Evolutionary conservation across 2,329 filamentous ascomycete genomes (phyloP), one percentile per base, ranked within the genome.

Genomic region (Cytospora mali): DNA sequence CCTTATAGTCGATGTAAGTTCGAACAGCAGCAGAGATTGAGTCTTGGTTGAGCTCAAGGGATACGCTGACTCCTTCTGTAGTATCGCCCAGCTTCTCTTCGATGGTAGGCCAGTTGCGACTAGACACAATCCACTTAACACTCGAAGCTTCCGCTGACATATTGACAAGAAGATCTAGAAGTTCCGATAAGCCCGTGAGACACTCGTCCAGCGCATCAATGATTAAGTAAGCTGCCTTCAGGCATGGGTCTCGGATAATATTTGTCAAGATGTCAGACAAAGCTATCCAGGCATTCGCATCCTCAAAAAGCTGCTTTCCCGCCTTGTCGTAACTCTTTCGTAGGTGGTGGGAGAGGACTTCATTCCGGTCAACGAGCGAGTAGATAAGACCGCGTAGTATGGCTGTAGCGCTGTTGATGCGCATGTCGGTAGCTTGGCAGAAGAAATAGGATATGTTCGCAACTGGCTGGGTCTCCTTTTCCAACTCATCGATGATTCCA

Each of bases 191-290:
- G 39, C 67, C 72, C 10, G 28, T 63, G 39, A 51, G 65, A 64
- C 80, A 83, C 66, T 84, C 79, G 62, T 84, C 79, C 0, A 84
- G 75, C 2, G 76, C 79, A 68, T 83, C 78, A 33, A 84, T 70
- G 2, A 83, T 64, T 4, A 83, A 50, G 64, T 75, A 76, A 0
- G 71, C 72, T 0, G 3, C 68, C 6, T 66, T 35, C 14, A 77
- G 59, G 11, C 33, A 66, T 0, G 69, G 65, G 58, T 80, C 76
- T 50, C 72, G 29, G 1, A 84, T 61, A 14, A 83, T 79, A 28
- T 71, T 67, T 1, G 18, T 62, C 5, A 83, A 73, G 16, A 81
- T 75, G 13, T 74, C 66, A 5, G 69, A 73, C 25, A 82, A 57
- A 11, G 71, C 71, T 54, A 70, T 53, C 71, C 71, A 80, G 2